Evolutionary conservation across 306 rosid species (phyloP).

Genomic region (Ziziphus jujuba): DNA sequence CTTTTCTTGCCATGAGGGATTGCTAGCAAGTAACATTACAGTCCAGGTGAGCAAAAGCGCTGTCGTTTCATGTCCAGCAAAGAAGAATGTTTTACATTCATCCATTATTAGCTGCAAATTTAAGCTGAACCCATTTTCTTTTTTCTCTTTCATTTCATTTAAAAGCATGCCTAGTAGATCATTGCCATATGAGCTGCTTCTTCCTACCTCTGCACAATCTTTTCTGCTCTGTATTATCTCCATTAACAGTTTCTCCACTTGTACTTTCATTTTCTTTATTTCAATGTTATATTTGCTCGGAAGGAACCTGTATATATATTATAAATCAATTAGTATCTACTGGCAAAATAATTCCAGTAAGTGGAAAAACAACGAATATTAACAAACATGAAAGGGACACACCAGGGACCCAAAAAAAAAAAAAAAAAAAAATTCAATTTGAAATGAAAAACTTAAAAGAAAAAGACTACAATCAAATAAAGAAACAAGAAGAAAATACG

Average conservation of each 20-base stretch:
- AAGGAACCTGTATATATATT: slow-evolving; percentile 44
- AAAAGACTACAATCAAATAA: slow-evolving; percentile 17
- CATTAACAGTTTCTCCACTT: slow-evolving; percentile 83
- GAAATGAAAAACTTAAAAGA: slow-evolving; percentile 3
- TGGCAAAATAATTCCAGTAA: neutral
- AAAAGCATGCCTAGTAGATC: slow-evolving; percentile 80
- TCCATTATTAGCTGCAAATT: slow-evolving; percentile 79
- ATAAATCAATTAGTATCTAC: neutral
- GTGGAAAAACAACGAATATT: neutral
- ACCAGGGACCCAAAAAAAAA: neutral
- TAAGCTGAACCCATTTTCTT: slow-evolving; percentile 52
- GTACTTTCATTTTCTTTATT: slow-evolving; percentile 69
- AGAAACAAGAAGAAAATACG: slow-evolving; percentile 4
- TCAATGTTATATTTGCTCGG: slow-evolving; percentile 95
- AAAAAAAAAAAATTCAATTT: neutral
- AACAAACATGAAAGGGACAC: slow-evolving; percentile 19
- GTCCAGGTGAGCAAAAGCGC: slow-evolving; percentile 93
- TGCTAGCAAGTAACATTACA: slow-evolving; percentile 75
- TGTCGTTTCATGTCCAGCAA: slow-evolving; percentile 95
- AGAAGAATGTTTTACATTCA: slow-evolving; percentile 96
- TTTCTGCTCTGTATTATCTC: slow-evolving; percentile 84
- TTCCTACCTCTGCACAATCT: slow-evolving; percentile 82
- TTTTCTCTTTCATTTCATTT: slow-evolving; percentile 69
- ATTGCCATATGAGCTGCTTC: slow-evolving; percentile 72
- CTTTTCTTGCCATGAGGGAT: slow-evolving; percentile 73